Evolutionary conservation across 805 yeast species (phyloP), one percentile per base, ranked within the genome.

Genomic region (Debaryomyces maramus): DNA sequence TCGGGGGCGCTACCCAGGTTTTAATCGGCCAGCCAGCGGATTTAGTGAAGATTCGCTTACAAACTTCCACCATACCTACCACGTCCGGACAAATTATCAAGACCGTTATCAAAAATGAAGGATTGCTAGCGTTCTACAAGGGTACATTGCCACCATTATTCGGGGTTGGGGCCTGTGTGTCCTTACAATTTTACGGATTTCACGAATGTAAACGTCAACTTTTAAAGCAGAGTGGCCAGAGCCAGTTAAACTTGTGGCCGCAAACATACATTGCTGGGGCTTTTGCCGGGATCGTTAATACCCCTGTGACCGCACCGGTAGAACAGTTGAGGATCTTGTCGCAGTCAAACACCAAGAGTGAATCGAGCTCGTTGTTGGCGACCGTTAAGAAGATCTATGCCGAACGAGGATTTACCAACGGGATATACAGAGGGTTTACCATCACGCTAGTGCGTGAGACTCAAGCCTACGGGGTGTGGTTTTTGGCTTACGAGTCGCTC

Each of bases 381-480:
- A 72, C 77, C 19, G 71, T 77, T 8, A 50, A 54, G 27, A 57
- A 66, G 39, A 79, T 81, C 9, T 62, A 67, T 45, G 30, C 45
- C 4, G 38, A 55, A 0, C 51, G 70, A 17, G 87, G 88, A 4
- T n/a, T 65, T 15, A 34, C 46, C 8, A 39, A 56, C 13, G 86
- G 85, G 1, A 46, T 82, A 4, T 80, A 68, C 49, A 61, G 88
- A 39, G 88, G 88, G 0, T 60, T 66, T 13, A 48, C 63, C 3
- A 72, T 82, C 41, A 82, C 88, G 0, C 50, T 77, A 1, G 32
- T 76, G 9, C 64, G 88, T 43, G 88, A 82, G 51, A 61, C 74
- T n/a, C 88, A 82, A 56, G 86, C 88, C 0, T 83, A 83, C 52
- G 89, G 89, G 5, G 77, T 81, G 11, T 83, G 89, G 89, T 83